phyloP scores from a whole-genome alignment of 2,329 filamentous ascomycete species.

The Fusarium sarcochroum region DNA sequence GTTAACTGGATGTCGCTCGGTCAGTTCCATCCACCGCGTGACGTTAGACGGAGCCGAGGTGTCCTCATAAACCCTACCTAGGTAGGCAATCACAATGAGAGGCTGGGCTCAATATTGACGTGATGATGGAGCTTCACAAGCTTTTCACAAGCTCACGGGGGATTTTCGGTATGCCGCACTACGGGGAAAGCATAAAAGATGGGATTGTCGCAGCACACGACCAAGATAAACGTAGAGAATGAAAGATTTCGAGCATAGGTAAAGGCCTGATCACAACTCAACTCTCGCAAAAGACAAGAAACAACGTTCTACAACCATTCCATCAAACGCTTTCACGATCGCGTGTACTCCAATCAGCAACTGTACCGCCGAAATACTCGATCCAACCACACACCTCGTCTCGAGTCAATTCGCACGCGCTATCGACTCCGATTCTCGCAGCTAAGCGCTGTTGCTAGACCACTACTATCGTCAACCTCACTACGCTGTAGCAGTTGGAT shows the following conservation, averaged over 20 bases:
- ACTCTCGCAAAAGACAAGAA: not conserved
- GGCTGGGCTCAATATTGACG: slow-evolving; percentile 29
- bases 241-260: slow-evolving; percentile 22
- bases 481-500: not conserved
- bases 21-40: slow-evolving; percentile 37
- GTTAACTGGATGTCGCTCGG: slow-evolving; percentile 11
- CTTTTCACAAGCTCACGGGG: slow-evolving; percentile 40
- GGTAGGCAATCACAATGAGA: slow-evolving; percentile 21
- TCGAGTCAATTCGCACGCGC: not conserved
- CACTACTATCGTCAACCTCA: slow-evolving; percentile 2
- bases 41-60: slow-evolving; percentile 39
- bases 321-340: slow-evolving; percentile 15
- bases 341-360: slow-evolving; percentile 5
- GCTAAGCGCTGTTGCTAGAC: not conserved
- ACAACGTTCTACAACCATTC: slow-evolving; percentile 16
- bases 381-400: slow-evolving; percentile 4
- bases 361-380: slow-evolving; percentile 8
- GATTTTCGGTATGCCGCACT: slow-evolving; percentile 33
- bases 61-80: slow-evolving; percentile 19
- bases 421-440: slow-evolving; percentile 10
- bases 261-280: slow-evolving; percentile 17
- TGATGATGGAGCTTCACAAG: slow-evolving; percentile 36
- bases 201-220: slow-evolving; percentile 21
- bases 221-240: not conserved
- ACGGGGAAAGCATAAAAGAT: slow-evolving; percentile 39